These are phyloP conservation scores for Grosmannia serpens DNA, from an alignment of 2,329 filamentous ascomycete species.

Conservation along the genomic window DNA sequence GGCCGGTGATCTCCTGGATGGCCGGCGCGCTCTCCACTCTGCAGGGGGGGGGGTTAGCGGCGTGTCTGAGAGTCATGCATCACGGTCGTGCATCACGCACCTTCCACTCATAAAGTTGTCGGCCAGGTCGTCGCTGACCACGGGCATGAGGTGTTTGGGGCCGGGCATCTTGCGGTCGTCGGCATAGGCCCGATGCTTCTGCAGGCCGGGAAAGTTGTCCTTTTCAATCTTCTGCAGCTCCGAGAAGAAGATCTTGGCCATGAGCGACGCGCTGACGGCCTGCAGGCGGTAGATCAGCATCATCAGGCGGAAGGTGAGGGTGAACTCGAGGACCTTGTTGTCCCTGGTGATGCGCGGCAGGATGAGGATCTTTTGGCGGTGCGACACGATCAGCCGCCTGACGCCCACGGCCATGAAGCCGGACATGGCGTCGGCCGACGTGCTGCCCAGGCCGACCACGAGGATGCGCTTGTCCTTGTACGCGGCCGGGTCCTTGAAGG, in stretches of 20 bases:
- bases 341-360: background rate
- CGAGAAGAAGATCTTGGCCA: background rate
- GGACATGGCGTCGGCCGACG: slow-evolving; percentile 23
- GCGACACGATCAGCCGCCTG: slow-evolving; percentile 22
- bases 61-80: too few species aligned
- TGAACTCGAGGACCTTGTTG: background rate
- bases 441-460: slow-evolving; percentile 30
- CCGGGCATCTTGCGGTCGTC: background rate
- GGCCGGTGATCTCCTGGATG: slow-evolving; percentile 16
- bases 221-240: background rate
- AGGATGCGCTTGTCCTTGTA: slow-evolving; percentile 31
- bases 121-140: background rate
- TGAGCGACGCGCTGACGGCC: background rate
- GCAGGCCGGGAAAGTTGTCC: background rate
- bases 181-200: background rate
- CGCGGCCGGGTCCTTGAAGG: slow-evolving; percentile 20
- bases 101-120: background rate
- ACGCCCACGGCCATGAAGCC: slow-evolving; percentile 22
- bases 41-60: background rate
- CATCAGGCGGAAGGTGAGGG: background rate
- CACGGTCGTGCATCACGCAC: too few species aligned
- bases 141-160: background rate
- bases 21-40: slow-evolving; percentile 17
- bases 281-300: background rate
- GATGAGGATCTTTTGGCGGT: slow-evolving; percentile 23